phyloP scores from a whole-genome alignment of 768 basidiomycete genomes.

The Agrocybe pediades region DNA sequence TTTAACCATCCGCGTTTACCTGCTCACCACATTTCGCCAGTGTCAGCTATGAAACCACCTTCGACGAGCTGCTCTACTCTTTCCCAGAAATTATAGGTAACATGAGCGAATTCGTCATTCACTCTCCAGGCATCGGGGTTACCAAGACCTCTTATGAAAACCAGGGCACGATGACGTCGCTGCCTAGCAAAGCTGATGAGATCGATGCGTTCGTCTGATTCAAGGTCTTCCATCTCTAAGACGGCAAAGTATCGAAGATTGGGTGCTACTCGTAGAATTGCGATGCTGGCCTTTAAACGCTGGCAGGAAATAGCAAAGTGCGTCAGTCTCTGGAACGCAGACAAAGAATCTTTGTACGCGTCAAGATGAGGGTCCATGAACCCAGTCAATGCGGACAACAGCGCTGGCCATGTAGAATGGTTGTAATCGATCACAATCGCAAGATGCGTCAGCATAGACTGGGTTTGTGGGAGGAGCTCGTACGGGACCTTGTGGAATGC shows the following conservation, averaged over 20 bases:
- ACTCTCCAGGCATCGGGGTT: not conserved
- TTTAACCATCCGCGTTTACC: too few relatives aligned
- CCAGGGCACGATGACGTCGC: not conserved
- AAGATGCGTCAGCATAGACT: conserved; percentile 26
- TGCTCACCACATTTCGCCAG: not conserved
- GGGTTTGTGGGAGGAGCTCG: conserved; percentile 21
- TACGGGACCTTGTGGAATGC: conserved; percentile 4
- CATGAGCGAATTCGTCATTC: not conserved
- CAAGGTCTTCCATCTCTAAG: not conserved
- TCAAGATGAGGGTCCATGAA: not conserved
- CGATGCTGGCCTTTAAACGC: not conserved
- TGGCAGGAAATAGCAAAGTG: not conserved
- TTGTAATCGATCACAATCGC: conserved; percentile 16
- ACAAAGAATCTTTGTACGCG: not conserved
- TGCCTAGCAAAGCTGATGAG: not conserved
- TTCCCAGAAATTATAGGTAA: not conserved
- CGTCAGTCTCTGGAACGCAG: not conserved
- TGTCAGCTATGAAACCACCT: not conserved
- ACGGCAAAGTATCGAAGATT: not conserved
- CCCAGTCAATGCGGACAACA: not conserved
- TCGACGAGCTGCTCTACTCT: not conserved
- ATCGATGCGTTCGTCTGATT: not conserved
- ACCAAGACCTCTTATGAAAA: not conserved
- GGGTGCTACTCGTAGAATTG: not conserved
- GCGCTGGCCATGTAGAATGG: not conserved